Evolutionary conservation across 257 asterid genomes (phyloP).

Genomic region (Primulina eburnea): DNA sequence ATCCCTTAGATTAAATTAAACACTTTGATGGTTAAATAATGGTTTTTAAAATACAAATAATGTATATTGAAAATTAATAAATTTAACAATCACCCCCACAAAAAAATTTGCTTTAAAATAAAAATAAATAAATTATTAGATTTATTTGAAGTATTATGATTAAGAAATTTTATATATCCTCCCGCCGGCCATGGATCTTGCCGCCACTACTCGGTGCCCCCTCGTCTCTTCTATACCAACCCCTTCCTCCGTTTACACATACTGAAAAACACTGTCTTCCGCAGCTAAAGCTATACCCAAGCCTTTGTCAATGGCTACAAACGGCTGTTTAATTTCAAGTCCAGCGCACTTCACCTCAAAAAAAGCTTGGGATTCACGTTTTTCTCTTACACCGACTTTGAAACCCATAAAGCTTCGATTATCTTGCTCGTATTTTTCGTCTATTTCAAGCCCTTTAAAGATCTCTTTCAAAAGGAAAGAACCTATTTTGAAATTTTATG

Average conservation of each 20-base stretch:
- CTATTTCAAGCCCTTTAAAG: slow-evolving; percentile 30
- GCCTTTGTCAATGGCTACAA: slow-evolving; percentile 40
- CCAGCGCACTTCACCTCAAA: slow-evolving; percentile 48
- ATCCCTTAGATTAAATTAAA: too few species aligned
- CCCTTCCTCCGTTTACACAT: not conserved
- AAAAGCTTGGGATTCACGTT: slow-evolving; percentile 40
- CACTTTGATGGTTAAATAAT: too few species aligned
- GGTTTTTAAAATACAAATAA: too few species aligned
- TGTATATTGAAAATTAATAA: too few species aligned
- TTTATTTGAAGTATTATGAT: too few species aligned
- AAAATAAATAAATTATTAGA: too few species aligned
- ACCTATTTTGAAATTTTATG: slow-evolving; percentile 42
- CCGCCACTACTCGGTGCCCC: not conserved
- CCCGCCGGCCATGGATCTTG: not conserved
- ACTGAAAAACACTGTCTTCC: not conserved
- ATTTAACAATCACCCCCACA: too few species aligned
- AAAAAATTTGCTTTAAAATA: too few species aligned
- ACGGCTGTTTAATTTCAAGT: slow-evolving; percentile 47
- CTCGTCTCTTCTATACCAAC: not conserved
- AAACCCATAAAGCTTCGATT: slow-evolving; percentile 46
- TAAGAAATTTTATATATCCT: too few species aligned
- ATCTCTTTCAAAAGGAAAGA: slow-evolving; percentile 32
- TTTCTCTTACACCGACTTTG: slow-evolving; percentile 33
- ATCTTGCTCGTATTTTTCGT: slow-evolving; percentile 42
- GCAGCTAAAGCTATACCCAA: not conserved